These are phyloP conservation scores for Fusarium miscanthi DNA, from an alignment of 2,329 filamentous ascomycete species.

Conservation along the genomic window DNA sequence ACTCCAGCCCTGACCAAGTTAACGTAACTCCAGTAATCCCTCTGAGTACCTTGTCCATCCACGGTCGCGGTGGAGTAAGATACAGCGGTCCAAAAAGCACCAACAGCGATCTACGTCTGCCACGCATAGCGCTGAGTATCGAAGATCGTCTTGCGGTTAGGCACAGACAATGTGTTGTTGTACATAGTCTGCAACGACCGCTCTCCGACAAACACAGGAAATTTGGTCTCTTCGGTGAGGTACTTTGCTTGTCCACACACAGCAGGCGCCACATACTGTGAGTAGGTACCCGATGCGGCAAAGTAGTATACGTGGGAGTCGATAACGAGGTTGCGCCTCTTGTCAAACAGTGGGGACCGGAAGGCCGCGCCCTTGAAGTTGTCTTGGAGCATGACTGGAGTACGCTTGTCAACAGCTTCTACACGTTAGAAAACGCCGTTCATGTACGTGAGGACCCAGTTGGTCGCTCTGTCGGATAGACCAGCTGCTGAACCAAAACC, in stretches of 20 bases:
- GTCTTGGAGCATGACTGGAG: not conserved
- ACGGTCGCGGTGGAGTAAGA: not conserved
- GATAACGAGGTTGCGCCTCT: not conserved
- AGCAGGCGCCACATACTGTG: not conserved
- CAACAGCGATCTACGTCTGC: not conserved
- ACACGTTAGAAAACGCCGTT: not conserved
- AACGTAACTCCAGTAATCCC: constrained; percentile 3
- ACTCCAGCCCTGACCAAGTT: not conserved
- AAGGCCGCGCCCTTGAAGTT: not conserved
- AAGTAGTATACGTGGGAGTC: constrained; percentile 1
- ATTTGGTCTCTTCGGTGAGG: not conserved
- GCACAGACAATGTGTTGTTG: not conserved
- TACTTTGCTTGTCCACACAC: not conserved
- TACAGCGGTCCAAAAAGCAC: not conserved
- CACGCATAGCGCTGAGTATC: not conserved
- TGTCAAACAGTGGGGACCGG: not conserved
- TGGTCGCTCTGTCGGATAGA: not conserved
- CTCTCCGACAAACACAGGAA: not conserved
- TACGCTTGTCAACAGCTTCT: not conserved
- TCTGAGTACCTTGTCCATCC: not conserved
- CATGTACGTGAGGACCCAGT: not conserved
- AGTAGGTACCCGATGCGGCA: not conserved
- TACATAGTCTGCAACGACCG: not conserved
- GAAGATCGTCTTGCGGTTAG: not conserved
- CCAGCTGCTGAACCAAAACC: not conserved